Evolutionary conservation across 1,139 yeast genomes (phyloP), one percentile per base, ranked within the genome.

Genomic region (Blastobotrys capitulatus): DNA sequence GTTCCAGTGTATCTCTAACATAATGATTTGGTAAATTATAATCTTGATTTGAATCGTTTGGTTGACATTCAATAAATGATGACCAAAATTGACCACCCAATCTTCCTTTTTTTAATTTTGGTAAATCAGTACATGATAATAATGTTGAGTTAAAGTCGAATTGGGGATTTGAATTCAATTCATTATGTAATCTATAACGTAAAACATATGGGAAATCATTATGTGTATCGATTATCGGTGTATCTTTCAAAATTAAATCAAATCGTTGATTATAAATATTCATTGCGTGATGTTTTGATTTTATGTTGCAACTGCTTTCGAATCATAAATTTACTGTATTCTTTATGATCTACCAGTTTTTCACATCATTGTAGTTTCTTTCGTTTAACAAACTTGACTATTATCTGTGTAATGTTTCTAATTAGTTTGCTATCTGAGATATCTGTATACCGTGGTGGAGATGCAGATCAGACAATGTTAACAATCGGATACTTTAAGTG

Each of bases 1-100:
- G 80, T 52, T 77, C 81, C 56, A 77, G 51, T 1, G 80, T 76
- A 55, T 77, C 80, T 51, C 80, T 62, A 2, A 77, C 79, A 1
- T 71, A 73, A 19, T 50, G 43, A 42, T 49, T 52, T 13, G 51
- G 49, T 31, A 27, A 34, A 38, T 55, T 54, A 47, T 52, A 55
- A 43, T 54, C 58, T 42, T 48, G 55, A 8, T 45, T 52, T 37
- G 53, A 52, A 16, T 16, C 15, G 25, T 22, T 7, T 41, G 16
- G 34, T 42, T 50, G 39, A 47, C 57, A 54, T 15, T 51, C 53
- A 6, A 54, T 47, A 38, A 54, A 54, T 6, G 54, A 54, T 10
- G 51, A 46, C 52, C 54, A 55, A 43, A 55, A 55, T 42, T 55
- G 58, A 15, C 50, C 54, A 5, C 58, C 58, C 9, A 54, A 20